phyloP scores from a whole-genome alignment of 2,329 filamentous ascomycete species.

The Exserohilum rostratum region DNA sequence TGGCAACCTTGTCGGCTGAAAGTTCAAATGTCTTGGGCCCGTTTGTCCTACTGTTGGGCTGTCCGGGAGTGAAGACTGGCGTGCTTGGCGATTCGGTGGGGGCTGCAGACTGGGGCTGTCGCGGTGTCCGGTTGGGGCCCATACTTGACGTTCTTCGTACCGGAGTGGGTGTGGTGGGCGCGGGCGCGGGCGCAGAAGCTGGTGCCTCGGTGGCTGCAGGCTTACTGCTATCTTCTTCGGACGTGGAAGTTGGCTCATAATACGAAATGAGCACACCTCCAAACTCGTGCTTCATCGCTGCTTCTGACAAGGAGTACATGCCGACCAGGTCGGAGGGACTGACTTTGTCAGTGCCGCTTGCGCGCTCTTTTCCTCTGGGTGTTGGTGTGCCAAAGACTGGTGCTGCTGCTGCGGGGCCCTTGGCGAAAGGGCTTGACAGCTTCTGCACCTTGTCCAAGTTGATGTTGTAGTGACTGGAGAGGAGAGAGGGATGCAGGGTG shows the following conservation, averaged over 20 bases:
- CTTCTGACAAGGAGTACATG: constrained; percentile 60
- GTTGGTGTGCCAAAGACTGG: constrained; percentile 61
- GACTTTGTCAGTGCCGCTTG: constrained; percentile 42
- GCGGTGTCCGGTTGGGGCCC: constrained; percentile 58
- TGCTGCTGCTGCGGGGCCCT: constrained; percentile 60
- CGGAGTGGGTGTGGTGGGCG: constrained; percentile 76
- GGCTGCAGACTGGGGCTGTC: constrained; percentile 51
- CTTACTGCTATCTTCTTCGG: constrained; percentile 31
- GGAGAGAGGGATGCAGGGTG: constrained; percentile 72
- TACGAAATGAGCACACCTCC: constrained; percentile 81
- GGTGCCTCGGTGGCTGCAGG: constrained; percentile 55
- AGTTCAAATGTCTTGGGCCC: constrained; percentile 64
- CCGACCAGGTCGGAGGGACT: constrained; percentile 72
- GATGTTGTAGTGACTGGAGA: constrained; percentile 81
- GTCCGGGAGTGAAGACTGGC: constrained; percentile 46
- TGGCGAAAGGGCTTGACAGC: constrained; percentile 81
- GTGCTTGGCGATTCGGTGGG: constrained; percentile 60
- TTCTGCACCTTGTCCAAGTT: constrained; percentile 80
- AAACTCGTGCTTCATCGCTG: constrained; percentile 73
- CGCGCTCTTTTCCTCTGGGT: constrained; percentile 70
- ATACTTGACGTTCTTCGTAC: constrained; percentile 67
- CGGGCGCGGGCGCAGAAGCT: constrained; percentile 62
- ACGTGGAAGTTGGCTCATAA: constrained; percentile 60
- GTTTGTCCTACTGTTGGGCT: constrained; percentile 29
- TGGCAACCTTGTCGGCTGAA: constrained; percentile 56